These are phyloP conservation scores for Pseudozyma sp. DNA, from an alignment of 1,284 basidiomycete species.

Conservation along the genomic window DNA sequence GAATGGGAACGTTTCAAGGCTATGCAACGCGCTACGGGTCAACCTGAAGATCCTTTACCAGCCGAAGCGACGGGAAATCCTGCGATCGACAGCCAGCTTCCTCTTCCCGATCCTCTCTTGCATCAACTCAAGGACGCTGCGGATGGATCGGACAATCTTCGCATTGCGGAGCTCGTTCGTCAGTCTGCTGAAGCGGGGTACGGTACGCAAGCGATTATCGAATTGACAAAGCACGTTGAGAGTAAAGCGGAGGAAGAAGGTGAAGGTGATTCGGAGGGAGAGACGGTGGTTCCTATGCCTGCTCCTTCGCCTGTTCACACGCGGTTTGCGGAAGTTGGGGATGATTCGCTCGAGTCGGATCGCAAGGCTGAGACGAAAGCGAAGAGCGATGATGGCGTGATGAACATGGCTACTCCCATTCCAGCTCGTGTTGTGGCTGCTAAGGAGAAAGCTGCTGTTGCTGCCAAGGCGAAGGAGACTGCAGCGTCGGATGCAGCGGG, in stretches of 20 bases:
- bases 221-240: constrained; percentile 48
- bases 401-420: constrained; percentile 34
- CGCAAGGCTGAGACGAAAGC: background rate
- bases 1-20: constrained; percentile 58
- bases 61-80: constrained; percentile 42
- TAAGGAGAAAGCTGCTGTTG: background rate
- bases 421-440: constrained; percentile 18
- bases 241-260: constrained; percentile 24
- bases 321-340: constrained; percentile 23
- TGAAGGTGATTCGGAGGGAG: constrained; percentile 4
- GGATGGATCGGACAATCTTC: constrained; percentile 35
- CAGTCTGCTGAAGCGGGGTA: constrained; percentile 45
- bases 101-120: constrained; percentile 23
- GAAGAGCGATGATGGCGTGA: constrained; percentile 3
- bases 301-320: constrained; percentile 36
- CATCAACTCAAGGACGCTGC: constrained; percentile 38
- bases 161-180: constrained; percentile 37
- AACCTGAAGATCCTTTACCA: constrained; percentile 51
- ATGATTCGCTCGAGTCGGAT: constrained; percentile 28
- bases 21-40: constrained; percentile 45
- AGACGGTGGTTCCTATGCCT: constrained; percentile 34
- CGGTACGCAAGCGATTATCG: constrained; percentile 51
- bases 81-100: constrained; percentile 28
- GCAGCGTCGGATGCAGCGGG: constrained; percentile 1
- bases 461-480: background rate